Conservation (phyloP, 257 asterid species). For the Echites panduratus region DNA sequence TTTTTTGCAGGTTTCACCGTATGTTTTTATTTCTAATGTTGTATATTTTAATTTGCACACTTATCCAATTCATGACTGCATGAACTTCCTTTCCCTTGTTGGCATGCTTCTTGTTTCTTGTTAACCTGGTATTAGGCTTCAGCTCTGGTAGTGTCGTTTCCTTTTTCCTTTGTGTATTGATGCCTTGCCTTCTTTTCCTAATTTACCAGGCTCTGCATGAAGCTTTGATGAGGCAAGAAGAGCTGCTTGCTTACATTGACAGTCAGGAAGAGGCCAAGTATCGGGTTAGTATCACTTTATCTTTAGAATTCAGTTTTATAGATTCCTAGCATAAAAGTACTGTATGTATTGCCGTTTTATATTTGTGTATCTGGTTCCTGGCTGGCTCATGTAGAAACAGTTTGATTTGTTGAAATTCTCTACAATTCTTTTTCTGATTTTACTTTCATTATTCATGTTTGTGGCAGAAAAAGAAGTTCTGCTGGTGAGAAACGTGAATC, state of each 20-base stretch:
- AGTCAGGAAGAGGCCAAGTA: constrained; percentile 72
- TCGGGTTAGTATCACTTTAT: constrained; percentile 38
- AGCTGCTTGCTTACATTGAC: constrained; percentile 87
- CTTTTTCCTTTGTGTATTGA: background rate
- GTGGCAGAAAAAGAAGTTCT: constrained; percentile 74
- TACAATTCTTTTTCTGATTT: background rate
- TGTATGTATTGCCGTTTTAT: no score
- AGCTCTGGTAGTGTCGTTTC: background rate
- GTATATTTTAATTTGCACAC: background rate
- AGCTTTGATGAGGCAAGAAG: constrained; percentile 96
- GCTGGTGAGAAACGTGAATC: constrained; percentile 44
- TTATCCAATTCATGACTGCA: background rate
- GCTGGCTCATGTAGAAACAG: background rate
- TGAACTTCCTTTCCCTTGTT: background rate
- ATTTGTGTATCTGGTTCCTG: background rate
- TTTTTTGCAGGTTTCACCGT: background rate
- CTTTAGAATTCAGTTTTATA: background rate
- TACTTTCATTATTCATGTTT: constrained; percentile 2
- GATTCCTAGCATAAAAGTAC: background rate
- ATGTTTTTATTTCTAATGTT: background rate
- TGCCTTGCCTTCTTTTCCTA: constrained; percentile 14
- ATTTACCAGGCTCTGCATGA: constrained; percentile 78
- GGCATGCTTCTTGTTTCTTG: background rate
- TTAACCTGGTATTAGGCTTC: background rate
- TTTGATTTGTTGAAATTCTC: background rate